Conservation (phyloP, 352 stramenopile genomes). For the Pythium phragmitis region DNA sequence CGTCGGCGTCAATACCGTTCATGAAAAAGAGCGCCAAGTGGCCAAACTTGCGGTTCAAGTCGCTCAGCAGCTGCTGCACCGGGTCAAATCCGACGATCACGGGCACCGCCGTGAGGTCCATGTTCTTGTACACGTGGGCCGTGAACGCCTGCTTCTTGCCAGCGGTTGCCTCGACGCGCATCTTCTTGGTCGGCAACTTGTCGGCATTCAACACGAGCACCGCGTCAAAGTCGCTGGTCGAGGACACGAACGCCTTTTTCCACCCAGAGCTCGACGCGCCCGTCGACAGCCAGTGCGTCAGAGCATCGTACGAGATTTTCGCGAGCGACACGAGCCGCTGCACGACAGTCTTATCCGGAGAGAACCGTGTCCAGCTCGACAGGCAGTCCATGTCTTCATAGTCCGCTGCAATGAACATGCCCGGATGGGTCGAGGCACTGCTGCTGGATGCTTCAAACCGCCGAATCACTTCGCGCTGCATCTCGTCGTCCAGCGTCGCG, state of each 20-base stretch:
- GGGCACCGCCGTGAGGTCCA: constrained; percentile 59
- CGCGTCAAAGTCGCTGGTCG: constrained; percentile 63
- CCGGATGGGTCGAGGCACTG: constrained; percentile 53
- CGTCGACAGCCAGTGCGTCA: constrained; percentile 57
- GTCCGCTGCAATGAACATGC: constrained; percentile 75
- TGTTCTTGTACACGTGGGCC: constrained; percentile 85
- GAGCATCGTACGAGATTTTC: constrained; percentile 50
- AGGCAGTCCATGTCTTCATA: constrained; percentile 81
- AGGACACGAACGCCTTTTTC: constrained; percentile 61
- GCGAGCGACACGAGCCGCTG: constrained; percentile 66
- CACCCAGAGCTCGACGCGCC: constrained; percentile 57
- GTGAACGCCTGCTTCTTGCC: constrained; percentile 73
- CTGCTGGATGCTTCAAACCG: constrained; percentile 74
- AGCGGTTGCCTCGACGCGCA: constrained; percentile 33
- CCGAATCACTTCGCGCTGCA: constrained; percentile 67
- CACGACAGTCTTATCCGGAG: constrained; percentile 57
- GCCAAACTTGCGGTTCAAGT: constrained; percentile 56
- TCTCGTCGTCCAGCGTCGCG: constrained; percentile 50
- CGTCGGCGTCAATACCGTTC: constrained; percentile 54
- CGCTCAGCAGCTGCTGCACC: constrained; percentile 57
- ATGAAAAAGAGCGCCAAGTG: constrained; percentile 82
- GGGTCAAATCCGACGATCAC: constrained; percentile 78
- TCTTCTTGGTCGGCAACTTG: constrained; percentile 63
- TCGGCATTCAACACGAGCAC: constrained; percentile 49
- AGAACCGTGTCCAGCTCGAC: constrained; percentile 80